Conservation (phyloP, 2,329 filamentous ascomycete species). For the Elsinoe arachidis region DNA sequence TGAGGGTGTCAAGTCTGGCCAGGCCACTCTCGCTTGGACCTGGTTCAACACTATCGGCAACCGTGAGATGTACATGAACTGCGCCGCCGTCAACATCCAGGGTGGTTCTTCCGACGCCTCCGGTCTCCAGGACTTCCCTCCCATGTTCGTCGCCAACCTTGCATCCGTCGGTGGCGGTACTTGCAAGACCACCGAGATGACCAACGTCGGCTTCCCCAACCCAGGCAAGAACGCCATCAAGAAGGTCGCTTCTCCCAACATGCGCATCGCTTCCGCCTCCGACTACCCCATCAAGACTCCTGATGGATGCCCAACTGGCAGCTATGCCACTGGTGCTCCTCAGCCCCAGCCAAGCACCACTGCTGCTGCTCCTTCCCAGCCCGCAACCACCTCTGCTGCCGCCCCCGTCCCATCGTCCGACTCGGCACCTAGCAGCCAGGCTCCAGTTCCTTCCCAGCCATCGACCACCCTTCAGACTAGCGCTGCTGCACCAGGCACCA, state of each 20-base stretch:
- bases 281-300: constrained; percentile 21
- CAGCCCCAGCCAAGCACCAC: constrained; percentile 7
- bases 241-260: constrained; percentile 15
- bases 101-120: constrained; percentile 41
- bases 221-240: constrained; percentile 52
- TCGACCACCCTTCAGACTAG: constrained; percentile 5
- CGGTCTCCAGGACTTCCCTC: constrained; percentile 55
- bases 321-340: constrained; percentile 1
- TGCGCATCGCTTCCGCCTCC: constrained; percentile 16
- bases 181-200: constrained; percentile 47
- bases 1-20: constrained; percentile 59
- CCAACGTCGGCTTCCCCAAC: constrained; percentile 59
- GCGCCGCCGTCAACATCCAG: constrained; percentile 62
- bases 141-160: constrained; percentile 70
- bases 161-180: constrained; percentile 30
- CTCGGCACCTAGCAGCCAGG: neutral
- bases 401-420: constrained; percentile 2
- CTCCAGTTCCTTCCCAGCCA: neutral
- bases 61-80: constrained; percentile 98
- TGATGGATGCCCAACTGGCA: constrained; percentile 14
- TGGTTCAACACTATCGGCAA: constrained; percentile 93
- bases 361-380: constrained; percentile 8
- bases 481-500: constrained; percentile 6
- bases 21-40: constrained; percentile 80
- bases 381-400: neutral